These are phyloP conservation scores for Exophiala alcalophila DNA, from an alignment of 2,329 filamentous ascomycete genomes.

Conservation along the genomic window DNA sequence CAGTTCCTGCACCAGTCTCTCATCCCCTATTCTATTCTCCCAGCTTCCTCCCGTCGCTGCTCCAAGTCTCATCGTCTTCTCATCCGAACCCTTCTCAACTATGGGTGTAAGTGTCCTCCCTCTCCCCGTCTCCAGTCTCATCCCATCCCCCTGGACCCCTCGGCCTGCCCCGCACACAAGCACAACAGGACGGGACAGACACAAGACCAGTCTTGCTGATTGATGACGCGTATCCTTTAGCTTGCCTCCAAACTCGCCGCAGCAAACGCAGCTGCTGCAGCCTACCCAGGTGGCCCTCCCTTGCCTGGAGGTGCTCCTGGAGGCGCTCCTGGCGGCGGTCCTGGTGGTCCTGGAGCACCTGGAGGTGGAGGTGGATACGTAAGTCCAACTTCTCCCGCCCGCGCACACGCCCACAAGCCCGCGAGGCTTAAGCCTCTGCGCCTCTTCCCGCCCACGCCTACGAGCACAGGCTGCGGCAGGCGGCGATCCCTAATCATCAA, in stretches of 20 bases:
- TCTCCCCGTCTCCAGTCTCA: conserved; percentile 7
- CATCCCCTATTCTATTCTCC: conserved; percentile 1
- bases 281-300: conserved; percentile 33
- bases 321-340: conserved; percentile 34
- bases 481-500: conserved; percentile 11
- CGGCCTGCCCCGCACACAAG: conserved; percentile 15
- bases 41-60: neutral
- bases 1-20: neutral
- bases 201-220: conserved; percentile 14
- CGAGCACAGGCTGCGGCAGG: conserved; percentile 18
- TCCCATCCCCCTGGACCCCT: conserved; percentile 6
- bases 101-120: conserved; percentile 31
- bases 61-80: conserved; percentile 1
- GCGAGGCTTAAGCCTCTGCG: too few species aligned
- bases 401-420: too few species aligned
- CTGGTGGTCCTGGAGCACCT: too few species aligned
- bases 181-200: conserved; percentile 13
- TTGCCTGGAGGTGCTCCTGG: conserved; percentile 28
- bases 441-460: too few species aligned
- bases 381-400: conserved; percentile 39
- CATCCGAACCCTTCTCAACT: conserved; percentile 7
- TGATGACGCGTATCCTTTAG: conserved; percentile 32
- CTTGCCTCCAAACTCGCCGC: conserved; percentile 39
- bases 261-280: conserved; percentile 37
- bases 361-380: too few species aligned